Evolutionary conservation across 371 early-diverging fungal genomes (phyloP), one percentile per base, ranked within the genome.

Genomic region (Mucor sp.): DNA sequence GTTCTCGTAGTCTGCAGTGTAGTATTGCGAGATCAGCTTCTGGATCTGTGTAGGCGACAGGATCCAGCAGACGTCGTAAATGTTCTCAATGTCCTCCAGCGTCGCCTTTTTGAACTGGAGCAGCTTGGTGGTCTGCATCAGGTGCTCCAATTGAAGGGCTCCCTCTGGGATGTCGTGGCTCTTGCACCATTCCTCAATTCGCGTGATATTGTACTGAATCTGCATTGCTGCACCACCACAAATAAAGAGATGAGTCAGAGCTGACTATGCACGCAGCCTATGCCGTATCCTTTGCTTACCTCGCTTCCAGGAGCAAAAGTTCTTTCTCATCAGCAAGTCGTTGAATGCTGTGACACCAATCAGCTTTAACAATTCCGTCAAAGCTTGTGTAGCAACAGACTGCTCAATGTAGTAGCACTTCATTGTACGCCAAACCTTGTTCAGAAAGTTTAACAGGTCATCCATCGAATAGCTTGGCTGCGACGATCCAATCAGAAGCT

Each of bases 101-200:
- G 95, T 90, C 5, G 92, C 88, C 87, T 98, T 98, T 76, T 95
- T 95, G 75, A 97, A 88, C 72, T 96, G 97, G 62, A 98, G 77
- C 28, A 98, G 78, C 80, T 97, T 97, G 43, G 96, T 96, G 1
- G 95, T 93, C 77, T 98, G 97, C 84, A 96, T 87, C 67, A 98
- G 80, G 59, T 93, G 94, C 74, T 97, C 97, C 4, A 96, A 77
- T 70, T 97, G 96, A 53, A 94, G 83, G 0, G 96, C 91, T 58
- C 94, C 92, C 76, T 98, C 97, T n/a, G 92, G 84, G 32, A 97
- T 91, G 57, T 90, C 91, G 74, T 97, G 95, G 39, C 92, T 82
- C 88, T 93, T 94, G 87, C 96, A 97, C 99, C 99, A 98, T 74
- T 98, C 99, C 76, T 96, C 95, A 64, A 98, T 85, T 25, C 97